Evolutionary conservation across 1,284 basidiomycete species (phyloP).

Genomic region (Cutaneotrichosporon sp.): DNA sequence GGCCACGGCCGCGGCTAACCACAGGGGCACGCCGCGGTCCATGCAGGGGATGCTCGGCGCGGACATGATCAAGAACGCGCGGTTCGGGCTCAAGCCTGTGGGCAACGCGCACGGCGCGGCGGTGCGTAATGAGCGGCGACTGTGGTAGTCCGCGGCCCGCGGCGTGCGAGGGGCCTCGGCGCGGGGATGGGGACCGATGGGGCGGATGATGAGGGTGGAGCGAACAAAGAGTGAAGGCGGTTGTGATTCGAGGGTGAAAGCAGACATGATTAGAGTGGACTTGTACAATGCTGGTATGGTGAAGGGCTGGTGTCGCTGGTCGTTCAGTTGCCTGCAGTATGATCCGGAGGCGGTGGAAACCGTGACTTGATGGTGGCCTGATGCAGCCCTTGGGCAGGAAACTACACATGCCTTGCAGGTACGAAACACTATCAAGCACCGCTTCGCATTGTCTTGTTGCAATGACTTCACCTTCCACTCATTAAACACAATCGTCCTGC

Average conservation of each 20-base stretch:
- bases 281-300: not conserved
- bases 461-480: no score
- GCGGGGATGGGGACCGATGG: not conserved
- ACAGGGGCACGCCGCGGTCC: not conserved
- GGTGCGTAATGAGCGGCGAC: not conserved
- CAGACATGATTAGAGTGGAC: not conserved
- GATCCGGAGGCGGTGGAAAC: no score
- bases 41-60: not conserved
- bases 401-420: no score
- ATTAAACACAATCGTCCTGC: not conserved
- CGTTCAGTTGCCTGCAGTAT: no score
- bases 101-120: conserved; percentile 1
- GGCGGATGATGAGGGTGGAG: not conserved
- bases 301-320: no score
- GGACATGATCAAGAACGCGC: not conserved
- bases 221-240: not conserved
- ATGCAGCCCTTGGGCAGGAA: no score
- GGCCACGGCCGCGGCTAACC: not conserved
- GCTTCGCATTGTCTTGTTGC: no score
- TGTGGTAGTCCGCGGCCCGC: not conserved
- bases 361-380: no score
- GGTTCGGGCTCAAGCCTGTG: not conserved
- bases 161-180: not conserved
- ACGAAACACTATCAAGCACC: no score
- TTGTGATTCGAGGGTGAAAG: not conserved